These are phyloP conservation scores for Phytophthora constricta DNA, from an alignment of 352 stramenopile species.

Conservation along the genomic window DNA sequence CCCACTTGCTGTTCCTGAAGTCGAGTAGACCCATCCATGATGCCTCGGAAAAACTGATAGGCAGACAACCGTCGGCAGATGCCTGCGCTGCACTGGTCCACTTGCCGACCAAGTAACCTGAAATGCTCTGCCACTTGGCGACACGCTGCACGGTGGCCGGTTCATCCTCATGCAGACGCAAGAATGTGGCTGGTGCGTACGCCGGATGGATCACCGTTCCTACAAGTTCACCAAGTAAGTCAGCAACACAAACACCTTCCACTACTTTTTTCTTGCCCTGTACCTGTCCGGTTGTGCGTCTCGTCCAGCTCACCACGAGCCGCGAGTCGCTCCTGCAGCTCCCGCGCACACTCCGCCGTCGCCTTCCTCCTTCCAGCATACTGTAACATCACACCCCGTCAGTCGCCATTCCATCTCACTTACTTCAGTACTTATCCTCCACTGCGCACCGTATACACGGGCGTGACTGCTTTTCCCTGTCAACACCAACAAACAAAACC, in stretches of 20 bases:
- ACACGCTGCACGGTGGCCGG: slow-evolving; percentile 53
- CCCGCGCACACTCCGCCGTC: slow-evolving; percentile 54
- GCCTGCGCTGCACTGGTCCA: slow-evolving; percentile 68
- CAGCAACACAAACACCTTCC: not conserved
- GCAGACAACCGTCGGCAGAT: slow-evolving; percentile 40
- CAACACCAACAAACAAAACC: not conserved
- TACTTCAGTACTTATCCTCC: not conserved
- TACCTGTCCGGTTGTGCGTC: slow-evolving; percentile 74
- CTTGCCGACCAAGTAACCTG: slow-evolving; percentile 86
- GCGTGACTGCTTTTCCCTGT: slow-evolving; percentile 68
- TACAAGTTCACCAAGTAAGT: not conserved
- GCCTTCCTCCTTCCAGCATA: slow-evolving; percentile 64
- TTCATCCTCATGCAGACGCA: slow-evolving; percentile 79
- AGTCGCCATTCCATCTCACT: slow-evolving; percentile 1
- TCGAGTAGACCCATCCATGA: slow-evolving; percentile 95
- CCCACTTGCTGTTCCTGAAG: slow-evolving; percentile 86
- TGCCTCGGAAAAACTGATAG: slow-evolving; percentile 94
- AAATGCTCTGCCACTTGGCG: slow-evolving; percentile 90
- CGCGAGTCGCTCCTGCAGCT: slow-evolving; percentile 53
- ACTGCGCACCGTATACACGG: slow-evolving; percentile 73
- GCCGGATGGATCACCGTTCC: slow-evolving; percentile 86
- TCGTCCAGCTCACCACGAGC: slow-evolving; percentile 53
- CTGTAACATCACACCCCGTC: slow-evolving; percentile 31
- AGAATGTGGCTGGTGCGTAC: slow-evolving; percentile 91
- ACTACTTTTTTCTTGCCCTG: not conserved